Conservation (phyloP, 164 flowering plant species). For the Pachysandra terminalis region DNA sequence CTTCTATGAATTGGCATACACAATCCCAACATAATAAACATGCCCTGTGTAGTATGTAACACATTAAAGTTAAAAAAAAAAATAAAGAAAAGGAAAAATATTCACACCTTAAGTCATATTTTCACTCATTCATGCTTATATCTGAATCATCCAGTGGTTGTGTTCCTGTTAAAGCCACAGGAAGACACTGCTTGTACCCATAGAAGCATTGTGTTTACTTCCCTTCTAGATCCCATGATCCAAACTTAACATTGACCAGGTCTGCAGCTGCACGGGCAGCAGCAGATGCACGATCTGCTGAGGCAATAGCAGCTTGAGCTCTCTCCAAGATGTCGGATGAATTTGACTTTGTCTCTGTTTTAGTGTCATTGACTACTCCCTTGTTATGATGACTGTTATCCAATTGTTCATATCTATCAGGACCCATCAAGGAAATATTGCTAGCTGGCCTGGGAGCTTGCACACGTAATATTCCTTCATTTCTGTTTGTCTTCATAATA, state of each 20-base stretch:
- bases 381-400: slow-evolving; percentile 9
- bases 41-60: too few relatives aligned
- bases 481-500: slow-evolving; percentile 17
- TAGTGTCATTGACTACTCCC: slow-evolving; percentile 19
- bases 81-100: too few relatives aligned
- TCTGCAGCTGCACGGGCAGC: slow-evolving; percentile 87
- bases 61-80: too few relatives aligned
- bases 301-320: slow-evolving; percentile 83
- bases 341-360: slow-evolving; percentile 28
- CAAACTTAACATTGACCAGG: slow-evolving; percentile 47
- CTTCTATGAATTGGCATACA: too few relatives aligned
- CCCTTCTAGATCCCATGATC: slow-evolving; percentile 21
- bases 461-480: slow-evolving; percentile 20
- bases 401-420: slow-evolving; percentile 24
- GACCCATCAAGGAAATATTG: slow-evolving; percentile 11
- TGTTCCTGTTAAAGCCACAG: too few relatives aligned
- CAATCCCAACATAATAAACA: too few relatives aligned
- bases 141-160: too few relatives aligned
- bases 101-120: too few relatives aligned
- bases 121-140: too few relatives aligned
- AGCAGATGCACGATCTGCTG: slow-evolving; percentile 85
- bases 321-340: slow-evolving; percentile 65
- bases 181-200: background rate
- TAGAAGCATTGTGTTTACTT: slow-evolving; percentile 10
- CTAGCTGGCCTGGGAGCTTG: slow-evolving; percentile 20